A percentile compares a stretch with the other conserved stretches of the same genome.
Conservation (phyloP, 2,329 filamentous ascomycete species). For the Beauveria sp. region DNA sequence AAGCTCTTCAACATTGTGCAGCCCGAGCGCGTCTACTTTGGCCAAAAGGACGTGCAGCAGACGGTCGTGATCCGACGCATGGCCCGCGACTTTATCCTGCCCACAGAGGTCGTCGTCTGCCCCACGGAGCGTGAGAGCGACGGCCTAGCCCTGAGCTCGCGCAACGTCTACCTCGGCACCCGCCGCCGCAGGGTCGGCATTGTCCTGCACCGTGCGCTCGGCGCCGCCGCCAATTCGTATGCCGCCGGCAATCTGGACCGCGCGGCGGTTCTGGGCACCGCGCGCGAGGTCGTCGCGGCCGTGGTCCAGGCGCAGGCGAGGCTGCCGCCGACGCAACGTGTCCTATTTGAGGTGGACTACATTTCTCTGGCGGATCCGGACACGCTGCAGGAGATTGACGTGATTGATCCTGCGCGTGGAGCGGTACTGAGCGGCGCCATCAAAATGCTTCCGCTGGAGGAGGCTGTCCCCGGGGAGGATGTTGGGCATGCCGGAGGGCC, state of each 20-base stretch:
- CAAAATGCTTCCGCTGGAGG: constrained; percentile 78
- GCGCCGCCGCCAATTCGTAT: constrained; percentile 63
- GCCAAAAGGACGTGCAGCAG: constrained; percentile 97
- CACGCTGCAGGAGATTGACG: constrained; percentile 69
- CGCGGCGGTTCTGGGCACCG: constrained; percentile 63
- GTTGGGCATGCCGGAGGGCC: constrained; percentile 66
- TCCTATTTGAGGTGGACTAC: constrained; percentile 80
- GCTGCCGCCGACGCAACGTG: constrained; percentile 53
- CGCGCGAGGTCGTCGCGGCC: constrained; percentile 50
- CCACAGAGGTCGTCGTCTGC: constrained; percentile 65
- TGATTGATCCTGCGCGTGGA: constrained; percentile 61
- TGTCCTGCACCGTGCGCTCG: constrained; percentile 63
- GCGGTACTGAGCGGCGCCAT: constrained; percentile 85
- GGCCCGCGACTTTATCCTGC: constrained; percentile 79
- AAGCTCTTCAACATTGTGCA: constrained; percentile 51
- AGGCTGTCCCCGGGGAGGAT: constrained; percentile 62
- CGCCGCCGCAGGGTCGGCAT: constrained; percentile 65
- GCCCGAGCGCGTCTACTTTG: constrained; percentile 77
- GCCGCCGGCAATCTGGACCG: constrained; percentile 44
- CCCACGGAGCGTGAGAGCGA: constrained; percentile 70
- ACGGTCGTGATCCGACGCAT: constrained; percentile 82
- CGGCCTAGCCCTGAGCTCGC: constrained; percentile 82
- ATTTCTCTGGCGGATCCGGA: constrained; percentile 83
- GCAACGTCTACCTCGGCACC: constrained; percentile 85
- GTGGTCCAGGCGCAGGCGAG: constrained; percentile 54